A percentile compares a stretch with the other conserved stretches of the same genome.
These are phyloP conservation scores for Pontederia crassipes DNA, from an alignment of 176 grass and related monocot species.

Conservation along the genomic window DNA sequence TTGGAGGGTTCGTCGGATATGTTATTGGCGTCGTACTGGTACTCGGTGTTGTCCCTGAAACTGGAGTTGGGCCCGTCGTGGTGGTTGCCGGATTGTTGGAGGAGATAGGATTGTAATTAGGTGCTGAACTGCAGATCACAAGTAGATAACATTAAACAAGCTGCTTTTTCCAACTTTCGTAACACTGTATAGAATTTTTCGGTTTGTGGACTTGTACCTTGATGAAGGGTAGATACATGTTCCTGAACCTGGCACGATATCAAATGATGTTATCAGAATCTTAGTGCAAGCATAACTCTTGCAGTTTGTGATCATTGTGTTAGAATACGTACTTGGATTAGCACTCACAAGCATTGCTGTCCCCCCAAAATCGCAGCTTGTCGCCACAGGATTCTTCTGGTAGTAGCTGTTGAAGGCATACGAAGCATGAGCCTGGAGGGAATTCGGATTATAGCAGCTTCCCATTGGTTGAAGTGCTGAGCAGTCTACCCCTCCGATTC, in stretches of 20 bases:
- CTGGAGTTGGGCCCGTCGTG: not conserved
- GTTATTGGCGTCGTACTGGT: slow-evolving; percentile 41
- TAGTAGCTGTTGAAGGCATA: slow-evolving; percentile 98
- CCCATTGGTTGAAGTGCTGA: slow-evolving; percentile 72
- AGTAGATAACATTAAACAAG: not conserved
- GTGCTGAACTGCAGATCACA: slow-evolving; percentile 28
- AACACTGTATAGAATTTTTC: not conserved
- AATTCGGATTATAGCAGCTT: slow-evolving; percentile 77
- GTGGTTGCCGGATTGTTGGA: not conserved
- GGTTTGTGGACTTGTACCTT: slow-evolving; percentile 31
- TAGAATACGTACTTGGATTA: slow-evolving; percentile 67
- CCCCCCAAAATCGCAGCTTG: slow-evolving; percentile 92
- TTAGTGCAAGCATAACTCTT: not conserved
- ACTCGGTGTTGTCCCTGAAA: slow-evolving; percentile 12
- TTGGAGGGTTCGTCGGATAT: slow-evolving; percentile 36
- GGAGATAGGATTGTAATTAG: slow-evolving; percentile 38
- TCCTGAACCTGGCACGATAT: slow-evolving; percentile 54
- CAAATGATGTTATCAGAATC: not conserved
- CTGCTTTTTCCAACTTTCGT: not conserved
- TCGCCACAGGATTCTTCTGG: slow-evolving; percentile 64
- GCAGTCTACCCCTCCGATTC: slow-evolving; percentile 82
- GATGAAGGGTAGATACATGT: slow-evolving; percentile 52
- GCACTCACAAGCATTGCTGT: slow-evolving; percentile 64
- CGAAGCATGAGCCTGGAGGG: slow-evolving; percentile 67
- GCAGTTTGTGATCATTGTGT: not conserved